Evolutionary conservation across 83 land plant species (phyloP), one percentile per base, ranked within the genome.

Genomic region (Diphasiastrum complanatum): DNA sequence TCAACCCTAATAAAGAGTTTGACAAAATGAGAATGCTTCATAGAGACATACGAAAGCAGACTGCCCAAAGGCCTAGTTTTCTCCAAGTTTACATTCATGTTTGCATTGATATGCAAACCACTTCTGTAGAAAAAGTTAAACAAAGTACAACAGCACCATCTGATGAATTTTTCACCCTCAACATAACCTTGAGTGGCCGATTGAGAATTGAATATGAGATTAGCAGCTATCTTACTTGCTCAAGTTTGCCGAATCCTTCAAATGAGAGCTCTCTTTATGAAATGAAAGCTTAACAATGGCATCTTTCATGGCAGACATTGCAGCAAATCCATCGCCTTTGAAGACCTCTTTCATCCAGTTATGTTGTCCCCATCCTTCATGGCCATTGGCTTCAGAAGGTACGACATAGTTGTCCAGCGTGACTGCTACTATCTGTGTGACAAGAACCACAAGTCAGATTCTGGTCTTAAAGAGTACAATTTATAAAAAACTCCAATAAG

Each of bases 271-370:
- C 32, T 75, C 76, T 28, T 52, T 70, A 22, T 69, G 69, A 18
- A 61, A 67, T 22, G 69, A 50, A 23, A 71, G 68, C 33, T 78
- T 67, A 11, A 70, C 50, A 18, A 43, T 31, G 43, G 67, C 45
- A 45, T 25, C 18, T 35, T 61, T 68, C 59, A 75, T 72, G 47
- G 70, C 51, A 33, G 64, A 19, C 56, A 60, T 60, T 40, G 60
- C 69, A 14, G 58, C 60, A 68, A 81, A 65, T 23, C 69, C 81
- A 47, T 79, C 83, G 66, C 77, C 70, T 66, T 81, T 64, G 35
- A 73, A 71, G 12, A 86, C 78, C 54, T 81, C 91, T 63, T 77
- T 73, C 27, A 83, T 79, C 84, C 82, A 83, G 69, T 78, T 74
- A 58, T 78, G 87, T 52, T 65, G 67, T 43, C 47, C 56, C 32